phyloP scores from a whole-genome alignment of 2,329 filamentous ascomycete species.

The Trichoderma gracile region DNA sequence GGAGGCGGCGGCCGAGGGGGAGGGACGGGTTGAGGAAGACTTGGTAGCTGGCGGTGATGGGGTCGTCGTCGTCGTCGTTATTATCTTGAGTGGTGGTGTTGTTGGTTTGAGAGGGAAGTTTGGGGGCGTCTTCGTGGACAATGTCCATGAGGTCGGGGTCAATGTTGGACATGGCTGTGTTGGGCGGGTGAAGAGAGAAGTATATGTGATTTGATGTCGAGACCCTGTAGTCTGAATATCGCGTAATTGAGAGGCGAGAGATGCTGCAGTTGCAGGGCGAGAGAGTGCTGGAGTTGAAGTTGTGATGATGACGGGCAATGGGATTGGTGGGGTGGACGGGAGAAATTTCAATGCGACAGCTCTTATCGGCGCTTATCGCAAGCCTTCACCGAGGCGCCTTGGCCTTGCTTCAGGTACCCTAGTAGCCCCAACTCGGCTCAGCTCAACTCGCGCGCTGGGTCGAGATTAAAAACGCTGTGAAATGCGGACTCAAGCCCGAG shows the following conservation, averaged over 20 bases:
- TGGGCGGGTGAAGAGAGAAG: too few species aligned
- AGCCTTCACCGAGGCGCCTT: too few species aligned
- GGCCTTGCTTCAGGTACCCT: neutral
- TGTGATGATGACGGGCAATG: neutral
- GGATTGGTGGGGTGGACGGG: constrained; percentile 20
- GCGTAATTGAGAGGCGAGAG: neutral
- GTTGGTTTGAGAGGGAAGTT: constrained; percentile 1
- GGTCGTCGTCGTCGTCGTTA: constrained; percentile 52
- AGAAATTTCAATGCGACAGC: constrained; percentile 22
- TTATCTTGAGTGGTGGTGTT: neutral
- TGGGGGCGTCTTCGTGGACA: constrained; percentile 26
- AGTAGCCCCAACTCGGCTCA: neutral
- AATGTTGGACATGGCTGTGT: constrained; percentile 20
- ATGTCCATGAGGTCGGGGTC: constrained; percentile 33
- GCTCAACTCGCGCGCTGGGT: neutral
- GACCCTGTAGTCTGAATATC: too few species aligned
- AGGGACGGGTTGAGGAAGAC: constrained; percentile 80
- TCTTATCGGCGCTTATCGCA: constrained; percentile 34
- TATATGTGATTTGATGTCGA: neutral
- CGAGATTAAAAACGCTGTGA: neutral
- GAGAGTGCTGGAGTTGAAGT: neutral
- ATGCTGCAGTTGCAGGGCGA: neutral
- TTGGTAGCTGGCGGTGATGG: constrained; percentile 74
- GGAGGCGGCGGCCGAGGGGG: constrained; percentile 62
- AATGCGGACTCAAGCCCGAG: too few species aligned